Evolutionary conservation across 164 flowering plant species (phyloP), one percentile per base, ranked within the genome.

Genomic region (Chimonanthus salicifolius): DNA sequence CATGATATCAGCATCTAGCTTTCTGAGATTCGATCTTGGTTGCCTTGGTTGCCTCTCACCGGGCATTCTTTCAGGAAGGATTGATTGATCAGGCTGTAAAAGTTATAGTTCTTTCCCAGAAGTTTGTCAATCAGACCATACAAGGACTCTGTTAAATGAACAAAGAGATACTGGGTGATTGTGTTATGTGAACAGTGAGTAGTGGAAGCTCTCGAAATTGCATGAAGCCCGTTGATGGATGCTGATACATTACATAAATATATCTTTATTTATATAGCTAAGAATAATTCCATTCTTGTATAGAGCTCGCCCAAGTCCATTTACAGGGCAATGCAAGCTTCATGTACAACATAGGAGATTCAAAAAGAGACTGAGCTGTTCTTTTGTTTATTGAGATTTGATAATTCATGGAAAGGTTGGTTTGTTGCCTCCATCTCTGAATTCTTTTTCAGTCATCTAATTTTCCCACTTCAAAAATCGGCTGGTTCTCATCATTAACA

Each of bases 211-310:
- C 70, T 2, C 20, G 15, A 49, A 48, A 47, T 54, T 43, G 33
- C 5, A 44, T 9, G 54, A 47, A 47, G 33, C 18, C 47, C 51
- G 47, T 47, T 45, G 47, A 7, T 6, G 54, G 54, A 47, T 47
- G 70, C 33, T 45, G 70, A 18, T 68, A 47, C 49, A 47, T 47
- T 47, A 68, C 70, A 68, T 65, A 65, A 33, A 65, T 65, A 7
- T 16, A 6, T 7, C 48, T 47, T 66, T 48, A 68, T 68, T 68
- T 68, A 68, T 68, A 68, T 45, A n/a, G 44, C 11, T 48, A n/a
- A 51, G 18, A 68, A 68, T 68, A 68, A 68, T 68, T 68, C 51
- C 46, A 66, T 68, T 68, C 70, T 68, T 68, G 70, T 68, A 68
- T 49, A 68, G 70, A 48, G 54, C 70, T 68, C 6, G 16, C 68